Base-by-base conservation (phyloP, 2,329 filamentous ascomycete species). In the Hymenotorrendiella dingleyae region DNA sequence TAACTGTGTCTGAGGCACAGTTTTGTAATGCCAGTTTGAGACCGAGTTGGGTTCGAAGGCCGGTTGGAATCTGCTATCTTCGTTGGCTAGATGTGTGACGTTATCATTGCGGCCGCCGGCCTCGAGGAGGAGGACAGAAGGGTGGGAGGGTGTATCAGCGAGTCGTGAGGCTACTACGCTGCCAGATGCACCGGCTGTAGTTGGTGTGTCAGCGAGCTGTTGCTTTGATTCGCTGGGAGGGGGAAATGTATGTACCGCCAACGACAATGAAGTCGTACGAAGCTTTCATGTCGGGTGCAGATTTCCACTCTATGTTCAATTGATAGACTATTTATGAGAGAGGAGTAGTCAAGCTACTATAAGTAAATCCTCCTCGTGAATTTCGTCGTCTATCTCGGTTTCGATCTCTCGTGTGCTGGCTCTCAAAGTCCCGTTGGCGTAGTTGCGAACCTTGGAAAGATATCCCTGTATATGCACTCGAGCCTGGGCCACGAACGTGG, bases 11-110 rank as follows among this genome's bases (percentile, higher is more conserved):
- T 58, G 53, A 4, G 56, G 55, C 3, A 30, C 39, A 8, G 56
- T 57, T 17, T 55, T 55, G 20, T 56, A 58, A 6, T 53, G 48
- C 55, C 55, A 58, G n/a, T 58, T 57, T 6, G 57, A 22, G 1
- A 36, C 17, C 1, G 52, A 35, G 24, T 54, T 32, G 47, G 64
- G 60, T 9, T 11, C 7, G 30, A 73, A 71, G 0, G 73, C 74
- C 2, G 65, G 40, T 52, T 56, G 53, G 59, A 72, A 84, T 36
- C 78, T 69, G n/a, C n/a, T n/a, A 51, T 82, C 68, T n/a, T 68
- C 74, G 33, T 70, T 67, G 10, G 74, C 66, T 2, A 72, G 70
- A 7, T 73, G 62, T 7, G 64, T 58, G 4, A 58, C 62, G 43
- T 73, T 69, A 1, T 70, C 66, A 36, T 78, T 74, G 8, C 54